A percentile compares a stretch with the other conserved stretches of the same genome.
These are phyloP conservation scores for Bryum argenteum DNA, from an alignment of 225 moss, liverwort and hornwort genomes.

Conservation along the genomic window DNA sequence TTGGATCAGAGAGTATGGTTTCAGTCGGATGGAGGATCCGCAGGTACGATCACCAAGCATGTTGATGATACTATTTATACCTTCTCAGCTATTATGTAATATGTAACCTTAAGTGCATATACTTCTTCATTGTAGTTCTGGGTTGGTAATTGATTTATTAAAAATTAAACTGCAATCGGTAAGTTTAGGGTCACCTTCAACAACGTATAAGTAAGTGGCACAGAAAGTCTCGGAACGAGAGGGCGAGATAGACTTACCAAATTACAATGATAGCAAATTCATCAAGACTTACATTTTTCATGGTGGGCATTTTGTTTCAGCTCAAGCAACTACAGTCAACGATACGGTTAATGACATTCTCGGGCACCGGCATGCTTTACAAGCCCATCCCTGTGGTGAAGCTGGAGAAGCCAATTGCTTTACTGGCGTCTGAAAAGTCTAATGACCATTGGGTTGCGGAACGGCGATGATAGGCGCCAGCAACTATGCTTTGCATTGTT, in stretches of 20 bases:
- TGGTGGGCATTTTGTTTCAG: slow-evolving; percentile 52
- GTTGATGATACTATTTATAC: not conserved
- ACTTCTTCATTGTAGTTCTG: not conserved
- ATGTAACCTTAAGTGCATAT: too few relatives aligned
- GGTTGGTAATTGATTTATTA: not conserved
- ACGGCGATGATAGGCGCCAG: slow-evolving; percentile 31
- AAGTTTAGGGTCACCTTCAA: not conserved
- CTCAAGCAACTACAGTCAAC: slow-evolving; percentile 64
- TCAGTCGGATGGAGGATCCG: slow-evolving; percentile 62
- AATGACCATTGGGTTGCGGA: slow-evolving; percentile 44
- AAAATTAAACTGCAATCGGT: not conserved
- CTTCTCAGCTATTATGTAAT: not conserved
- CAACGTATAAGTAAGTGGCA: not conserved
- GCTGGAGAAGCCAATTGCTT: slow-evolving; percentile 38
- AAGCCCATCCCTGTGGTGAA: slow-evolving; percentile 58
- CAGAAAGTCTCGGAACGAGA: not conserved
- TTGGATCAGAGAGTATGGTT: slow-evolving; percentile 78
- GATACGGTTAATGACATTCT: slow-evolving; percentile 80
- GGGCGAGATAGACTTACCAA: not conserved
- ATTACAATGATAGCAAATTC: too few relatives aligned
- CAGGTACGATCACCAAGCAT: slow-evolving; percentile 46
- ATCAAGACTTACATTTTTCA: not conserved
- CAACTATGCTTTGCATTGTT: slow-evolving; percentile 18
- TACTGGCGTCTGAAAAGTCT: slow-evolving; percentile 35
- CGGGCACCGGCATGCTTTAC: slow-evolving; percentile 71